Conservation (phyloP, 2,329 filamentous ascomycete genomes). For the Fusarium sp. region DNA sequence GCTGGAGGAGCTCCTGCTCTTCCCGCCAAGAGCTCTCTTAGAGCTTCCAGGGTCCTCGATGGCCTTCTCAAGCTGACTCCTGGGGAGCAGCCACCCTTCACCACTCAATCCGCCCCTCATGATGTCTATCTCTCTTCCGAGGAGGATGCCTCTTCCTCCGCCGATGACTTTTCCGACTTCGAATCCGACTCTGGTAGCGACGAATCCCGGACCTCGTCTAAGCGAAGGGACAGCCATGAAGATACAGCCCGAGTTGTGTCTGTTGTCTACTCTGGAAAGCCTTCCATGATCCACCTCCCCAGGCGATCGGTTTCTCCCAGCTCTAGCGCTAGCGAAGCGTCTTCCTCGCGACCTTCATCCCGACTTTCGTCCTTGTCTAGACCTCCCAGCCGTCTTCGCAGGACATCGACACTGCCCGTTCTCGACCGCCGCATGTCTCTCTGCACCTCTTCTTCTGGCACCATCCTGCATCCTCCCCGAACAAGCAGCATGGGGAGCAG, state of each 20-base stretch:
- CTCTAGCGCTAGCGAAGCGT: conserved; percentile 44
- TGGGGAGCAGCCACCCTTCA: conserved; percentile 48
- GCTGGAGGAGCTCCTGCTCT: conserved; percentile 56
- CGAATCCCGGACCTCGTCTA: conserved; percentile 39
- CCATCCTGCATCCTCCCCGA: conserved; percentile 53
- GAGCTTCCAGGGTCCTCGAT: conserved; percentile 58
- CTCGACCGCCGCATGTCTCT: conserved; percentile 49
- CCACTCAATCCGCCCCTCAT: conserved; percentile 61
- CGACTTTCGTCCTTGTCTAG: conserved; percentile 24
- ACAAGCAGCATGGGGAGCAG: conserved; percentile 58
- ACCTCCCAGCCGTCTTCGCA: conserved; percentile 42
- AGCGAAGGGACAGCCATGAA: conserved; percentile 60
- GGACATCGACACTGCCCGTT: conserved; percentile 50
- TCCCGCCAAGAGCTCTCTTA: conserved; percentile 62
- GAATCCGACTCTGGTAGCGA: conserved; percentile 61
- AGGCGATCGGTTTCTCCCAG: conserved; percentile 59
- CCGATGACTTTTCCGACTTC: conserved; percentile 70
- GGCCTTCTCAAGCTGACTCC: conserved; percentile 47
- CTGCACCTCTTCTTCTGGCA: conserved; percentile 49
- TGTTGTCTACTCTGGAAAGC: conserved; percentile 70
- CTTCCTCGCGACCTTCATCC: conserved; percentile 39
- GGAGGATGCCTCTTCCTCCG: conserved; percentile 72
- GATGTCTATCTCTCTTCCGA: conserved; percentile 74
- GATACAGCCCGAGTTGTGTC: conserved; percentile 70
- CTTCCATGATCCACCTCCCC: conserved; percentile 66